Percentiles rank a stretch among this genome's conserved stretches.
phyloP scores from a whole-genome alignment of 306 rosid genomes.

The Herpetospermum pedunculosum region DNA sequence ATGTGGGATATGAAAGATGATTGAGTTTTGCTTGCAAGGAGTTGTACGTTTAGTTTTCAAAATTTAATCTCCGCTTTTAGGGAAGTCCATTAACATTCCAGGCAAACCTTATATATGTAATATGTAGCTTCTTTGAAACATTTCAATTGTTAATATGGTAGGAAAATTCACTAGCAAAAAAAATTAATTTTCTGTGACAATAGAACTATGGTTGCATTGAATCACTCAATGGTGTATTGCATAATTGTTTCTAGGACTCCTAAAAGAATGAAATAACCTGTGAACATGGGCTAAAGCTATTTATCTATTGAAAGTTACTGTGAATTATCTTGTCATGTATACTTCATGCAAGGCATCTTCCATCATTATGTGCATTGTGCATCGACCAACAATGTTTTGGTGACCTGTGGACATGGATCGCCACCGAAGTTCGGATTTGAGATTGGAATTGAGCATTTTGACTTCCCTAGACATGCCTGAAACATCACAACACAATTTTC shows the following conservation, averaged over 20 bases:
- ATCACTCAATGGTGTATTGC: background rate
- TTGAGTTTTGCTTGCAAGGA: background rate
- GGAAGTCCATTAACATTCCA: background rate
- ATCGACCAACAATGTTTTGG: conserved; percentile 31
- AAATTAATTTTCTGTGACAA: background rate
- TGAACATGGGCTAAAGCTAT: background rate
- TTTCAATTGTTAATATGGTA: background rate
- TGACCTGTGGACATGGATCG: conserved; percentile 30
- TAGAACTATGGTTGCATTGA: background rate
- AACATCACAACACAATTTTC: background rate
- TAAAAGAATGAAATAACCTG: conserved; percentile 2
- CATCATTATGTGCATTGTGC: conserved; percentile 26
- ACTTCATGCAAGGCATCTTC: background rate
- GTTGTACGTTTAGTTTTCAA: no score
- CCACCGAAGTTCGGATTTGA: conserved; percentile 19
- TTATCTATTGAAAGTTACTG: background rate
- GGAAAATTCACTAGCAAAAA: background rate
- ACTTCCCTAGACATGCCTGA: conserved; percentile 39
- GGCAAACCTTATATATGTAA: background rate
- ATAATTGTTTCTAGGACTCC: background rate
- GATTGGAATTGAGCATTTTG: conserved; percentile 22
- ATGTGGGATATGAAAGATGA: background rate
- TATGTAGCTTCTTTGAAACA: background rate
- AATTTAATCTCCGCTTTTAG: background rate
- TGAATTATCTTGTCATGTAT: conserved; percentile 2